Conservation (phyloP, 2,329 filamentous ascomycete species). For the Nakataea oryzae region DNA sequence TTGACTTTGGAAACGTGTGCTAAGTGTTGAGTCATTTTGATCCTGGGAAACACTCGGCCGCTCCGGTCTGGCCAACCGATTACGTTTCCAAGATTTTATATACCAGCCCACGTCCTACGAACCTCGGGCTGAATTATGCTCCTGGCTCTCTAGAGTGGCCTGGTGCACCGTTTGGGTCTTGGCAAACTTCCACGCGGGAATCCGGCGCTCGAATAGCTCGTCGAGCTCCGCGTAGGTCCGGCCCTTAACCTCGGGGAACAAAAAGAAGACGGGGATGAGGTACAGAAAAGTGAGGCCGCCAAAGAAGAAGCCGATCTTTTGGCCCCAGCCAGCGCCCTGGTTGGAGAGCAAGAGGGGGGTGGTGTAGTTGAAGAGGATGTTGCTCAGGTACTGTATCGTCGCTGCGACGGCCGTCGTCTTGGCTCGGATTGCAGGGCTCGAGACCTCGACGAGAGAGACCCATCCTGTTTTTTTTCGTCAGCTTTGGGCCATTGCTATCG, state of each 20-base stretch:
- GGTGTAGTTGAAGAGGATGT: conserved; percentile 9
- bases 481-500: too few relatives aligned
- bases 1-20: too few relatives aligned
- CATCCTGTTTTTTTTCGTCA: neutral
- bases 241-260: conserved; percentile 13
- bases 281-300: conserved; percentile 7
- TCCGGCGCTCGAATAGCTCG: conserved; percentile 10
- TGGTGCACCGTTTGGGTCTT: neutral
- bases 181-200: conserved; percentile 12
- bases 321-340: conserved; percentile 7
- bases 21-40: too few relatives aligned
- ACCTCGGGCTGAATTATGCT: too few relatives aligned
- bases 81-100: too few relatives aligned
- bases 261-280: conserved; percentile 6
- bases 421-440: conserved; percentile 2
- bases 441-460: conserved; percentile 3
- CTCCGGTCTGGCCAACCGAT: too few relatives aligned
- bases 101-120: too few relatives aligned
- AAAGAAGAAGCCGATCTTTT: conserved; percentile 10
- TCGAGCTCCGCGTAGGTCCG: conserved; percentile 12
- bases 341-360: conserved; percentile 13
- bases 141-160: too few relatives aligned
- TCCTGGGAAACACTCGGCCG: too few relatives aligned
- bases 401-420: conserved; percentile 4
- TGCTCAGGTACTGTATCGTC: conserved; percentile 4